Evolutionary conservation across 73 alveolate genomes (phyloP).

Genomic region (Paramecium biaurelia): DNA sequence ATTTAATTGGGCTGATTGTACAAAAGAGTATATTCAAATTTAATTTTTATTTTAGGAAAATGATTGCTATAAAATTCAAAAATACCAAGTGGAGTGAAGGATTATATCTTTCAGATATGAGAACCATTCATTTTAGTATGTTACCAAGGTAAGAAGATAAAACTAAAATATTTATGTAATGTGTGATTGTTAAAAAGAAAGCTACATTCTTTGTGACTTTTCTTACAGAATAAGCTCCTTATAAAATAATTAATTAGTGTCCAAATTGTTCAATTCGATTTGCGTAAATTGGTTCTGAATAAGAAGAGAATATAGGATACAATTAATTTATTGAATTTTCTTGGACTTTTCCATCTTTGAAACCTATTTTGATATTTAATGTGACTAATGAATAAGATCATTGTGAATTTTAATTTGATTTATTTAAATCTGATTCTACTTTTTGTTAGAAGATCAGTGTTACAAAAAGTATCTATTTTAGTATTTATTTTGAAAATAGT

Average conservation of each 20-base stretch:
- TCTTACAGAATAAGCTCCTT: not conserved
- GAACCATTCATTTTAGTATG: conserved; percentile 21
- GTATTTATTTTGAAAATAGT: not conserved
- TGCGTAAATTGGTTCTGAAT: not conserved
- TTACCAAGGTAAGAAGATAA: not conserved
- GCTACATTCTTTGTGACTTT: not conserved
- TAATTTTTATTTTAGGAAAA: not conserved
- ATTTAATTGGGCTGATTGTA: conserved; percentile 21
- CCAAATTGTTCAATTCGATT: not conserved
- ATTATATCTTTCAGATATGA: not conserved
- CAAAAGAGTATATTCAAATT: conserved; percentile 1
- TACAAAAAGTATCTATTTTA: not conserved
- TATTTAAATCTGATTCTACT: not conserved
- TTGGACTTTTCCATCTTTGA: conserved; percentile 26
- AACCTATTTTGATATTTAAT: not conserved
- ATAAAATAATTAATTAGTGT: not conserved
- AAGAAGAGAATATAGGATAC: not conserved
- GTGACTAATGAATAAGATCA: not conserved
- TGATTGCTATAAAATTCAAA: not conserved
- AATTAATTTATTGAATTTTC: not conserved
- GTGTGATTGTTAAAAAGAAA: not conserved
- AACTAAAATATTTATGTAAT: not conserved
- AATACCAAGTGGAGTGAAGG: conserved; percentile 47
- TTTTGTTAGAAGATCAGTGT: not conserved
- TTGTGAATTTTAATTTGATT: not conserved